Evolutionary conservation across 345 rosid genomes (phyloP), one percentile per base, ranked within the genome.

Genomic region (Camelina sativa): DNA sequence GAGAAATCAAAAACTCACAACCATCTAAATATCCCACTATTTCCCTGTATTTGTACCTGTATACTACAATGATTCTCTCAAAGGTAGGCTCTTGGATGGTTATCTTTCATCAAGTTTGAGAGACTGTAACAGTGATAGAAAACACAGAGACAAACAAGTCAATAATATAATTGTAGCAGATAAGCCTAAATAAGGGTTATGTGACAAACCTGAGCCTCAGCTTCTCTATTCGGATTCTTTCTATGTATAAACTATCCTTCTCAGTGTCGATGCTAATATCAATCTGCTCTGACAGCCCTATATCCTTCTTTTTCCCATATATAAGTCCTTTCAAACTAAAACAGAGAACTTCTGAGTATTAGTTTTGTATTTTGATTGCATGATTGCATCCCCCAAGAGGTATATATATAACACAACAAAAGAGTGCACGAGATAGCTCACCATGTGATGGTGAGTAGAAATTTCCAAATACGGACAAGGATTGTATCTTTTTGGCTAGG

Each of bases 31-130:
- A 62, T 46, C 20, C 7, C 17, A 54, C 20, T 6, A 44, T 25
- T 51, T 30, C 2, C 41, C n/a, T 54, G 65, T 8, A 11, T 43
- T 5, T 20, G 23, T 83, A 89, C 97, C 93, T 86, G 88, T 92
- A 87, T 47, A 90, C 84, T 55, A 90, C 93, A 73, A 87, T 90
- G 67, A 90, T 89, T 65, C 97, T 81, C 48, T 86, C 87, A 68
- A 90, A 88, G 41, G 91, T 87, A 11, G 96, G 96, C 73, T 89
- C 95, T 81, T 89, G 96, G 79, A 89, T 85, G 20, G 90, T 89
- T 74, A 80, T 73, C 86, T 82, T 80, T 74, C 72, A 87, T 72
- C 71, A 89, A 73, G 80, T 89, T 86, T 6, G 69, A 72, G 64
- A 86, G 43, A 63, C 93, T 89, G 88, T 46, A 58, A 4, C 25